phyloP scores from a whole-genome alignment of 1,284 basidiomycete genomes.

The Ustilago trichophora region DNA sequence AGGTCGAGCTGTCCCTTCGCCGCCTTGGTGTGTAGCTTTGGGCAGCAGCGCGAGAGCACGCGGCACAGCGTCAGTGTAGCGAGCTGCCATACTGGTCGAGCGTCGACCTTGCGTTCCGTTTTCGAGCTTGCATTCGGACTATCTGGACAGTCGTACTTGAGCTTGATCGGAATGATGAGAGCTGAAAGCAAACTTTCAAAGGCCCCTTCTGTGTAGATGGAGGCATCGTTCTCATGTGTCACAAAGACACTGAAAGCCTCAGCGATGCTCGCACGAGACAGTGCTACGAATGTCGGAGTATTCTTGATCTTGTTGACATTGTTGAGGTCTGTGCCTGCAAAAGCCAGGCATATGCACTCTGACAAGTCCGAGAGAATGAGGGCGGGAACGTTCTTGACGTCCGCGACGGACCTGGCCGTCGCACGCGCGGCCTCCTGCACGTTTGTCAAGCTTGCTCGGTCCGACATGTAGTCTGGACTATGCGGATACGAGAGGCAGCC shows the following conservation, averaged over 20 bases:
- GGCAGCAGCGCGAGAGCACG: slow-evolving; percentile 28
- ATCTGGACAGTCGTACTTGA: slow-evolving; percentile 90
- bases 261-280: slow-evolving; percentile 87
- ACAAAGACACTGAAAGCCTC: slow-evolving; percentile 75
- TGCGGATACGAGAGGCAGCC: slow-evolving; percentile 80
- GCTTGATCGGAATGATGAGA: slow-evolving; percentile 78
- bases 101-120: slow-evolving; percentile 66
- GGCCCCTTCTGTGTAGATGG: slow-evolving; percentile 82
- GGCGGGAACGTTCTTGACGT: slow-evolving; percentile 74
- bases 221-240: slow-evolving; percentile 68
- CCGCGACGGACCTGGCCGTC: slow-evolving; percentile 73
- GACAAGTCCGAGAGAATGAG: slow-evolving; percentile 83
- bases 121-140: slow-evolving; percentile 56
- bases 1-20: slow-evolving; percentile 70
- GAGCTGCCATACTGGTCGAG: slow-evolving; percentile 46
- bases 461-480: slow-evolving; percentile 85
- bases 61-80: slow-evolving; percentile 47
- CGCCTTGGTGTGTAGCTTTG: slow-evolving; percentile 15
- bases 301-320: slow-evolving; percentile 49
- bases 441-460: slow-evolving; percentile 83
- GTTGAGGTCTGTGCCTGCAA: slow-evolving; percentile 64
- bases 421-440: slow-evolving; percentile 79
- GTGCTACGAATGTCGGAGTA: slow-evolving; percentile 83
- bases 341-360: slow-evolving; percentile 84
- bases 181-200: slow-evolving; percentile 79